phyloP scores from a whole-genome alignment of 176 grass and related monocot species.

The Carex kokanica region DNA sequence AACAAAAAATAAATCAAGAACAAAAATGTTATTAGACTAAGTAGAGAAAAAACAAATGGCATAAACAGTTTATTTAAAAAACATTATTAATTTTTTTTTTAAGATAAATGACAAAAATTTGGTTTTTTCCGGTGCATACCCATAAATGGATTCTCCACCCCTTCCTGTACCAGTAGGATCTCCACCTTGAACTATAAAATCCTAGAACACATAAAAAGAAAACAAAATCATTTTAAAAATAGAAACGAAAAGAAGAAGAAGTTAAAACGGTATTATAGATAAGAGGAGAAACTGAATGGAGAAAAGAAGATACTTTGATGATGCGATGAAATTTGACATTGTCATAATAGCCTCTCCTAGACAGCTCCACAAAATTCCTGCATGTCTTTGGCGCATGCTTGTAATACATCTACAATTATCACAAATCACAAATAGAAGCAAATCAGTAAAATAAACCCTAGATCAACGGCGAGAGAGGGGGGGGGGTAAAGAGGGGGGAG shows the following conservation, averaged over 20 bases:
- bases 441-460: slow-evolving; percentile 9
- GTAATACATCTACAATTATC: slow-evolving; percentile 71
- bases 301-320: slow-evolving; percentile 61
- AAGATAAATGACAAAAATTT: not conserved
- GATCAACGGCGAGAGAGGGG: not conserved
- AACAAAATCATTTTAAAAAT: not conserved
- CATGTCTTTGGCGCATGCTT: slow-evolving; percentile 96
- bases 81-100: too few species aligned
- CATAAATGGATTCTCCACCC: slow-evolving; percentile 93
- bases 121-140: slow-evolving; percentile 29
- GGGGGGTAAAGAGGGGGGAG: not conserved
- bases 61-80: not conserved
- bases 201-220: slow-evolving; percentile 31
- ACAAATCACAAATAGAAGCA: slow-evolving; percentile 14
- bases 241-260: not conserved
- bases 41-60: not conserved
- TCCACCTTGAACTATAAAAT: slow-evolving; percentile 98
- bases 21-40: slow-evolving; percentile 5
- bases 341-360: slow-evolving; percentile 72
- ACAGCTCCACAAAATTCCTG: slow-evolving; percentile 89
- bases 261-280: not conserved
- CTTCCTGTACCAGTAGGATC: slow-evolving; percentile 97
- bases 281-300: not conserved
- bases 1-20: not conserved
- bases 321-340: slow-evolving; percentile 93